Base-by-base conservation (phyloP, 1,284 basidiomycete species). In the Ustilago hordei region DNA sequence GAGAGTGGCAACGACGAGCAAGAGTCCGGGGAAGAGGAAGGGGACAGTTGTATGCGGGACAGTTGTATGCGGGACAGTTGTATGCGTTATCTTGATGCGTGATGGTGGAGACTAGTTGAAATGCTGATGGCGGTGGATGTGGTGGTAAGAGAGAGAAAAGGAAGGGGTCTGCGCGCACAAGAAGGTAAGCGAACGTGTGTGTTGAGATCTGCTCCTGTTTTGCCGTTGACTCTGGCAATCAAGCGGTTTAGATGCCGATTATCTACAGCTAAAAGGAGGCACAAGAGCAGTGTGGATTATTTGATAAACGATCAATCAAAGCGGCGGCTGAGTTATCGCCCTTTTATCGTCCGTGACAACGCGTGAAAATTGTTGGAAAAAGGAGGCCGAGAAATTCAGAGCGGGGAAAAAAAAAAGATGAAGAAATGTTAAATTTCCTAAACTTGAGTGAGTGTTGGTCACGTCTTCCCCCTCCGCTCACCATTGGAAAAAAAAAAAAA, bases 181-280 rank as follows among this genome's bases (percentile, higher is more conserved):
- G 15, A 34, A 13, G 8, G 31, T 11, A 43, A 23, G 45, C 28
- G 45, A 23, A 32, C 4, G 52, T 45, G n/a, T 31, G 48, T 13
- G 48, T 32, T 28, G 23, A 3, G 23, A 28, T 28, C 23, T 28
- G 23, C 23, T 28, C 3, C 23, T 28, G 23, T 28, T 28, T 28
- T 28, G 23, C 3, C 23, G 23, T 3, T 28, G 3, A 28, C 23
- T 3, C 23, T 28, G 23, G 23, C 23, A 28, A 28, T 28, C 23
- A 28, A 48, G 19, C 47, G 47, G n/a, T 48, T 48, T 48, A 48
- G 47, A 48, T 48, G 47, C 47, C 47, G 47, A 48, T 48, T 48
- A 48, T 48, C 47, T 48, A 48, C 47, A 13, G 8, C 23, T 28
- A 28, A 48, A 48, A 23, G 11, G 9, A 19, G 34, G 57, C 57